Evolutionary conservation across 768 basidiomycete genomes (phyloP), one percentile per base, ranked within the genome.

Genomic region (Leucocoprinus sp.): DNA sequence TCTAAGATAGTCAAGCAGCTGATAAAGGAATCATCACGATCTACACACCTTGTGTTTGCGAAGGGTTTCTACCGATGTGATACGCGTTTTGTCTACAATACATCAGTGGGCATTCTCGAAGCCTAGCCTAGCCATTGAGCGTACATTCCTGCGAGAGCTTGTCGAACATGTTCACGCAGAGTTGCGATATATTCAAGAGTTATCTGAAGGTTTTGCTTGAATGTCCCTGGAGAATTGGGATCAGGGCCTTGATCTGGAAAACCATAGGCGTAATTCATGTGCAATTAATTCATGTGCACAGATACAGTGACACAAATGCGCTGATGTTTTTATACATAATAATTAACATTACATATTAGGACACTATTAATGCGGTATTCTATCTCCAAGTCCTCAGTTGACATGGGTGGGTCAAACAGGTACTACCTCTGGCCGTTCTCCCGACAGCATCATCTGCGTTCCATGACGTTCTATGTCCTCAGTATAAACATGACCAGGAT

Each of bases 11-110:
- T 21, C 0, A 8, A 18, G 9, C 22, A 35, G 27, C 17, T 8
- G 21, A 26, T 11, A 24, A 15, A 43, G 19, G 24, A 29, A 18
- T 24, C 24, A 18, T n/a, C n/a, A n/a, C n/a, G n/a, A n/a, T n/a
- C n/a, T 18, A 40, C 63, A 37, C 48, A 79, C 82, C 72, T 61
- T 76, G 65, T 1, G 78, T 78, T 42, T 78, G 74, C 5, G 66
- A 61, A 2, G 80, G 75, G 42, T 64, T 76, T 40, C 64, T 72
- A 21, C 74, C 76, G 0, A 68, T 55, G 46, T 75, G 75, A 58
- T 83, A 84, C 18, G 82, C 79, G 29, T 75, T 71, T 59, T 81
- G 75, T 48, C 80, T 82, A 53, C 2, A 19, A 19, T n/a, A 31
- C 9, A 31, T 7, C 14, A 7, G n/a, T 7, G n/a, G 11, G 14